Evolutionary conservation across 345 rosid species (phyloP).

Genomic region (Eutrema yunnanense): DNA sequence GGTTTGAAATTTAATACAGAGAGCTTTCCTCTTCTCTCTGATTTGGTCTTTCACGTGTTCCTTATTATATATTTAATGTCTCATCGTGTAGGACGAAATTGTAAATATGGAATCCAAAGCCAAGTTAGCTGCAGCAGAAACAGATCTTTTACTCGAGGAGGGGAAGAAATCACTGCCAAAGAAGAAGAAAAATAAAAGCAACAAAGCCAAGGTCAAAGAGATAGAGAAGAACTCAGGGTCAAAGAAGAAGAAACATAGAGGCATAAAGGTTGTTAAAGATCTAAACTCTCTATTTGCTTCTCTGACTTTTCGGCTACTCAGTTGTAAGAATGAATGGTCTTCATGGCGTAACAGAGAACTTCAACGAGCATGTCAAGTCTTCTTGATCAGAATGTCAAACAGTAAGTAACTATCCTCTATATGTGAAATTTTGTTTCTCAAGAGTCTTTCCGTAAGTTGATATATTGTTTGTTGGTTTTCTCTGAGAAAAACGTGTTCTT

Average conservation of each 20-base stretch:
- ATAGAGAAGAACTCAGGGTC: neutral
- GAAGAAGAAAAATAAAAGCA: conserved; percentile 11
- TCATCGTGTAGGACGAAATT: no score
- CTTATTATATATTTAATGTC: no score
- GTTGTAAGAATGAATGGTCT: neutral
- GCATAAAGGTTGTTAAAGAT: neutral
- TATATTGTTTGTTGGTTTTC: neutral
- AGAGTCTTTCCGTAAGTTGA: neutral
- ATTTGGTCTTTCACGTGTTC: no score
- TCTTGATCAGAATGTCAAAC: neutral
- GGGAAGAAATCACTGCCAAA: neutral
- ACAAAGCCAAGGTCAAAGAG: neutral
- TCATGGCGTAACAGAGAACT: neutral
- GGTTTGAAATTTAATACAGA: neutral
- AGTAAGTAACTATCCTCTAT: neutral
- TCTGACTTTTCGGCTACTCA: neutral
- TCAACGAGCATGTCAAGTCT: neutral
- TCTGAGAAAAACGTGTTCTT: neutral
- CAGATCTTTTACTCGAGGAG: neutral
- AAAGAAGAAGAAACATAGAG: neutral
- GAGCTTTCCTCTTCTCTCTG: no score
- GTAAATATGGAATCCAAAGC: neutral
- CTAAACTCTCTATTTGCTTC: neutral
- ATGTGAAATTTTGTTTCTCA: neutral
- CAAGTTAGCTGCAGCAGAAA: neutral